Base-by-base conservation (phyloP, 768 basidiomycete species). In the Boletus subparvulus region DNA sequence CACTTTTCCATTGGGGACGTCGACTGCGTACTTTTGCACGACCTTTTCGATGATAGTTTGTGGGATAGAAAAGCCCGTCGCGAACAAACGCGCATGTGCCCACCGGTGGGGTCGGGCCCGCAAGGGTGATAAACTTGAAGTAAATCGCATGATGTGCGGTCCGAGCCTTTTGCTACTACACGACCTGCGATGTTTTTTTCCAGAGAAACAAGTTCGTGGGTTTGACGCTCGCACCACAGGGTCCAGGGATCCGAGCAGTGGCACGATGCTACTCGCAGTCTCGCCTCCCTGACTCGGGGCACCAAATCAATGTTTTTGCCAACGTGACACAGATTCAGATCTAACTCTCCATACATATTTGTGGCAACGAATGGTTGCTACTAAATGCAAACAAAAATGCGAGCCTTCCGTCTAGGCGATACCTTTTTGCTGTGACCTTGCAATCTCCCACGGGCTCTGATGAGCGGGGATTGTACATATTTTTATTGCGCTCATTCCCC, bases 41-140 rank as follows among this genome's bases (percentile, higher is more conserved):
- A 9, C 89, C 77, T 98, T 98, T 75, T 98, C 97, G 67, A 98
- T 91, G 65, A 92, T 77, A 0, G 94, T 98, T 73, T 98, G 97
- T 7, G 91, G 86, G 12, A 77, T 68, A 44, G 67, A 63, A 21
- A 21, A 21, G 21, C 21, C 28, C 4, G 79, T 75, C 10, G 77
- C 75, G 39, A 77, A 61, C 47, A 51, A 58, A 47, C 74, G 67
- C 41, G 50, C 21, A 39, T 50, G 36, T 43, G 42, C 16, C 16
- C n/a, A 19, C 28, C 43, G 43, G 17, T n/a, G 32, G 11, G 21
- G 40, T 26, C 47, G 52, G 19, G 55, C 41, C 37, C 64, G 52
- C 53, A 59, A 49, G 17, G 47, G 44, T 28, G 41, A 60, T 30
- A 60, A 36, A 46, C 51, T 50, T 9, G 56, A 37, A 40, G 55